Evolutionary conservation across 2,329 filamentous ascomycete species (phyloP).

Genomic region (Colletotrichum destructivum): DNA sequence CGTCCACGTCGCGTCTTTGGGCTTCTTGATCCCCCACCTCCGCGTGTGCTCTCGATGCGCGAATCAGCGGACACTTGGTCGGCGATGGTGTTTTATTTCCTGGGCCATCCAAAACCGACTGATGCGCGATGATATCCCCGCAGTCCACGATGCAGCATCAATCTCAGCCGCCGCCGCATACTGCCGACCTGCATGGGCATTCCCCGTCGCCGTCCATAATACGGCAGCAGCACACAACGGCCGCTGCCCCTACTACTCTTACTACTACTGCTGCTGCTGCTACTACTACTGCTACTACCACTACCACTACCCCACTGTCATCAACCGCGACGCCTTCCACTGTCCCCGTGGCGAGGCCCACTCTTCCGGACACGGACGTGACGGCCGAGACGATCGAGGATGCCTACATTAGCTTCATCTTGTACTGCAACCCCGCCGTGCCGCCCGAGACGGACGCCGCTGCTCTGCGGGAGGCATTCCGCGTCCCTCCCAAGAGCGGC

Average conservation of each 20-base stretch:
- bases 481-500: slow-evolving; percentile 86
- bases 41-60: slow-evolving; percentile 28
- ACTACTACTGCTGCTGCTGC: neutral
- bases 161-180: slow-evolving; percentile 10
- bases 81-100: slow-evolving; percentile 27
- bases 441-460: slow-evolving; percentile 78
- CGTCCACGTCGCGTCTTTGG: slow-evolving; percentile 26
- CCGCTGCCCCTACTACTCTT: neutral
- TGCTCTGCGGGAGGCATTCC: slow-evolving; percentile 82
- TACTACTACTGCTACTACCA: neutral
- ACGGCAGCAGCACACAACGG: slow-evolving; percentile 10
- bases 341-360: slow-evolving; percentile 6
- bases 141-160: slow-evolving; percentile 30
- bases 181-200: slow-evolving; percentile 22
- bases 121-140: slow-evolving; percentile 30
- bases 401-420: slow-evolving; percentile 86
- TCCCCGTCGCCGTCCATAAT: slow-evolving; percentile 23
- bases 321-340: neutral
- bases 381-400: slow-evolving; percentile 82
- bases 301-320: neutral
- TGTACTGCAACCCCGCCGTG: slow-evolving; percentile 91
- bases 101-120: slow-evolving; percentile 26
- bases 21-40: slow-evolving; percentile 3
- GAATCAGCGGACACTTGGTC: slow-evolving; percentile 2
- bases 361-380: slow-evolving; percentile 78